phyloP scores from a whole-genome alignment of 2,329 filamentous ascomycete genomes.

The Claviceps digitariae region DNA sequence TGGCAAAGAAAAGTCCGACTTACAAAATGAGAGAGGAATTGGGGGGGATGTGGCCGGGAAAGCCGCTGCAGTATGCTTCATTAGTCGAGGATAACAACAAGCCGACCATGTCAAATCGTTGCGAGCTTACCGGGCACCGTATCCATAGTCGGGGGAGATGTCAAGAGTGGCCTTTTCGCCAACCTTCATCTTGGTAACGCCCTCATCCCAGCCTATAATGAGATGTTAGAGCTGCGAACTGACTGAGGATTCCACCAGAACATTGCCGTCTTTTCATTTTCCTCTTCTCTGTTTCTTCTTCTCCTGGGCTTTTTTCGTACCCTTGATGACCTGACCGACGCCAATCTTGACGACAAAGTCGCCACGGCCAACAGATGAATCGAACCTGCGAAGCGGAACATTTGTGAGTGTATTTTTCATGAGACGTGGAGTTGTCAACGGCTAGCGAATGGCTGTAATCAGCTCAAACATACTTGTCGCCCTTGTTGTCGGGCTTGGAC shows the following conservation, averaged over 20 bases:
- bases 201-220: constrained; percentile 64
- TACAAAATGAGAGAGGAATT: constrained; percentile 4
- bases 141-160: constrained; percentile 40
- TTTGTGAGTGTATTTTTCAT: background rate
- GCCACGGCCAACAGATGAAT: constrained; percentile 66
- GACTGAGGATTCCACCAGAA: background rate
- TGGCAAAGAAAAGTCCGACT: background rate
- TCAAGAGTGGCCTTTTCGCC: constrained; percentile 81
- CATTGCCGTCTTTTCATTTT: background rate
- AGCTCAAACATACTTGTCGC: constrained; percentile 47
- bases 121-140: constrained; percentile 29
- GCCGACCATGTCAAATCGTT: background rate
- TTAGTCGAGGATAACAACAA: background rate
- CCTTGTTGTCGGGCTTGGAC: constrained; percentile 47
- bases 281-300: background rate
- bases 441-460: background rate
- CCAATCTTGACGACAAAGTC: constrained; percentile 72
- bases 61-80: constrained; percentile 43
- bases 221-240: constrained; percentile 3
- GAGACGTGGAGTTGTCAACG: background rate
- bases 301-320: constrained; percentile 29
- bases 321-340: constrained; percentile 71
- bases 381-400: constrained; percentile 53
- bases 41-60: constrained; percentile 60
- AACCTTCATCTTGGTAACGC: constrained; percentile 71